Percentiles rank a stretch among this genome's conserved stretches.
Conservation (phyloP, 345 rosid species). For the Arabidopsis arenosa region DNA sequence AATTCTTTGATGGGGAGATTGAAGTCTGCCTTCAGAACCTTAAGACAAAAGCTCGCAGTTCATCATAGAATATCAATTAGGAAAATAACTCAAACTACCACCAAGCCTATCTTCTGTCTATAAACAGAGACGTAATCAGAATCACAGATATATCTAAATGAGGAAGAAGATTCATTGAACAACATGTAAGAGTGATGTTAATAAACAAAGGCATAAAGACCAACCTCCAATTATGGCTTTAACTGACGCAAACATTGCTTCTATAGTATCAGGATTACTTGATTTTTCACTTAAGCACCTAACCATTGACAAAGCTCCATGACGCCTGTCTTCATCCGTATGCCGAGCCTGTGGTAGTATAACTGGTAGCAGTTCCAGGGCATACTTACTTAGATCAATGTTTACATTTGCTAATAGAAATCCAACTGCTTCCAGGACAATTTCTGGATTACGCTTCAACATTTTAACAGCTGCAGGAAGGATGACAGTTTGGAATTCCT, state of each 20-base stretch:
- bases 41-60: slow-evolving; percentile 33
- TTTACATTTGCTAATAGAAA: slow-evolving; percentile 64
- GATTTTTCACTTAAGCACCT: slow-evolving; percentile 76
- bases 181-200: not conserved
- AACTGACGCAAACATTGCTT: slow-evolving; percentile 74
- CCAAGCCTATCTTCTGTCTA: slow-evolving; percentile 8
- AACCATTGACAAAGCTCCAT: slow-evolving; percentile 68
- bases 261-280: slow-evolving; percentile 91
- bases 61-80: slow-evolving; percentile 17
- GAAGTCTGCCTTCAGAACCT: slow-evolving; percentile 97
- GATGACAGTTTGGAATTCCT: slow-evolving; percentile 77
- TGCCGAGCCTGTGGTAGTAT: slow-evolving; percentile 83
- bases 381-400: slow-evolving; percentile 92
- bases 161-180: not conserved
- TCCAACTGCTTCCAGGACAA: slow-evolving; percentile 82
- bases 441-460: slow-evolving; percentile 98
- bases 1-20: slow-evolving; percentile 84
- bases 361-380: slow-evolving; percentile 75
- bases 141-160: not conserved
- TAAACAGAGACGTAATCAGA: not conserved
- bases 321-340: slow-evolving; percentile 84
- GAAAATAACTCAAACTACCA: slow-evolving; percentile 10
- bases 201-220: slow-evolving; percentile 30
- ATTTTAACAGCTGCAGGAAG: slow-evolving; percentile 87
- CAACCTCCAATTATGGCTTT: slow-evolving; percentile 92